Base-by-base conservation (phyloP, 805 yeast genomes). In the Yarrowia sp. region DNA sequence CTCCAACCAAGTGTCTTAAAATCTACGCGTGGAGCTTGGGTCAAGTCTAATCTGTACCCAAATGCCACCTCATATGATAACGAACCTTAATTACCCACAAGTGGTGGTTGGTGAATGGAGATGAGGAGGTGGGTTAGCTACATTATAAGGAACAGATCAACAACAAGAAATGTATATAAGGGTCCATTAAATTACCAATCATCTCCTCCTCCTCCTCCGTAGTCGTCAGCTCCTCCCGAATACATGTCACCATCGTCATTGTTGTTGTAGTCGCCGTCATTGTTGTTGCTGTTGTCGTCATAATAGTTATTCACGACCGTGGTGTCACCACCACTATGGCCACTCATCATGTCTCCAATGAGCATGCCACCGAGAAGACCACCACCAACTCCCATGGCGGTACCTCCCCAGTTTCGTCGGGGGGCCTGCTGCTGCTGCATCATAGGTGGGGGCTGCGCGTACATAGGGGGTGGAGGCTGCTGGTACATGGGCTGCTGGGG, bases 361-460 rank as follows among this genome's bases (percentile, higher is more conserved):
- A 85, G 69, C 75, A 82, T 75, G 49, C 89, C 90, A 65, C 89
- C 90, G 9, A 85, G 70, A 64, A 86, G 72, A 74, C 90, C 91
- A 17, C 85, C 81, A 63, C 86, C 87, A 2, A 80, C 79, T 40
- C 81, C 83, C 8, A 80, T 68, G 65, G 82, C 70, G 51, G 81
- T 82, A 66, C 71, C 72, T 16, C 79, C 77, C 67, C 78, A 74
- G 52, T 38, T 75, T 70, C 65, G 74, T 74, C 64, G 77, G 33
- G 74, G 79, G 22, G 72, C 73, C 28, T 69, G 77, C 58, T 69
- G 72, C 36, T 71, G 74, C n/a, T 69, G 71, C 62, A 66, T 43
- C 62, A 66, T 44, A 14, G 74, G 78, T 62, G 77, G 80, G 35
- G 63, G 51, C 51, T 58, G 63, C 11, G 51, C 63, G 19, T 58